Evolutionary conservation across 1,284 basidiomycete genomes (phyloP).

Genomic region (Ustilago vetiveriae): DNA sequence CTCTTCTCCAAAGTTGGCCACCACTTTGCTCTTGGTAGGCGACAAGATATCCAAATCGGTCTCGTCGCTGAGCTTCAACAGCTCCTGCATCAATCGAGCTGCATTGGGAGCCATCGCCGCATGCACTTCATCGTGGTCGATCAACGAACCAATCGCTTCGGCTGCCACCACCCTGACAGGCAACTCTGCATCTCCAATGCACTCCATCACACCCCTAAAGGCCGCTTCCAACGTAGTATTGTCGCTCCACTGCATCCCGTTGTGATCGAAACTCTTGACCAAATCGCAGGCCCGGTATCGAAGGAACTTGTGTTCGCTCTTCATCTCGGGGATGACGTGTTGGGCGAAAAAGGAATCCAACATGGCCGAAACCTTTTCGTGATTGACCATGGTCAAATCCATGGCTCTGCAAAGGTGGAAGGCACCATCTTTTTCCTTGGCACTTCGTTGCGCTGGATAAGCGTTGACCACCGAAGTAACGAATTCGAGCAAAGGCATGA

Average conservation of each 20-base stretch:
- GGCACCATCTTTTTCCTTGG: slow-evolving; percentile 64
- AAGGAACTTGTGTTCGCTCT: slow-evolving; percentile 56
- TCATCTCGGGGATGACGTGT: slow-evolving; percentile 62
- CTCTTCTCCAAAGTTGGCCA: slow-evolving; percentile 84
- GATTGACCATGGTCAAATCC: slow-evolving; percentile 57
- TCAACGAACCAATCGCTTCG: slow-evolving; percentile 80
- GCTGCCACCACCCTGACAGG: slow-evolving; percentile 87
- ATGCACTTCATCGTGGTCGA: slow-evolving; percentile 76
- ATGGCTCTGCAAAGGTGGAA: slow-evolving; percentile 59
- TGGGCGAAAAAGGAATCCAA: slow-evolving; percentile 62
- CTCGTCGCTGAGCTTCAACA: slow-evolving; percentile 86
- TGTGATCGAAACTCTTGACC: slow-evolving; percentile 58
- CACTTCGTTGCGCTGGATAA: slow-evolving; percentile 49
- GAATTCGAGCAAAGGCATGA: slow-evolving; percentile 62
- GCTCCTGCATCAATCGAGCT: slow-evolving; percentile 87
- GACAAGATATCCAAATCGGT: slow-evolving; percentile 88
- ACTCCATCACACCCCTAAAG: slow-evolving; percentile 63
- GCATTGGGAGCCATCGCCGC: slow-evolving; percentile 80
- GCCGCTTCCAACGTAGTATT: slow-evolving; percentile 56
- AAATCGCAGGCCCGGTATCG: slow-evolving; percentile 61
- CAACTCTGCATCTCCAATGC: slow-evolving; percentile 74
- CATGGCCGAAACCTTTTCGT: slow-evolving; percentile 51
- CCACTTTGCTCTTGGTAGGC: slow-evolving; percentile 81
- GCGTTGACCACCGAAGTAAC: slow-evolving; percentile 61
- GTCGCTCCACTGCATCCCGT: slow-evolving; percentile 61